Conservation (phyloP, 1,139 yeast genomes). For the Taiozyma sp. region DNA sequence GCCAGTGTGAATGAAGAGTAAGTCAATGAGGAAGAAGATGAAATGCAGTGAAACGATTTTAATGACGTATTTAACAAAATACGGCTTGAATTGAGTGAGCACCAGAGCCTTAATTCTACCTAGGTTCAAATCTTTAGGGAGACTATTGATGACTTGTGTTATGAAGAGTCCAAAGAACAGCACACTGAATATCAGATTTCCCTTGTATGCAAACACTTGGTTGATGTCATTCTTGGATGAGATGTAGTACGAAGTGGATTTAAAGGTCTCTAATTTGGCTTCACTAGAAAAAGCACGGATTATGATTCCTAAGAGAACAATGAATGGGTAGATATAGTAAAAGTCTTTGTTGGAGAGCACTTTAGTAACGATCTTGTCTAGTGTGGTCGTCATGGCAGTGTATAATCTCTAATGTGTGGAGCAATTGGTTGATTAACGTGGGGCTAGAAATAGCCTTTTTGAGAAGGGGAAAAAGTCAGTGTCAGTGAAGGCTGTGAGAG, state of each 20-base stretch:
- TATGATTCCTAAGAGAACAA: slow-evolving; percentile 9
- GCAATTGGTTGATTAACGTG: background rate
- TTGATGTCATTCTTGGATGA: slow-evolving; percentile 28
- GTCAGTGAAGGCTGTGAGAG: background rate
- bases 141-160: background rate
- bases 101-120: background rate
- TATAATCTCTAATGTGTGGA: background rate
- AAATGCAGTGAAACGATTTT: slow-evolving; percentile 18
- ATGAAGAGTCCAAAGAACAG: slow-evolving; percentile 18
- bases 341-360: slow-evolving; percentile 4
- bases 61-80: slow-evolving; percentile 21
- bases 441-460: background rate
- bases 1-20: slow-evolving; percentile 30
- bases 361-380: slow-evolving; percentile 1
- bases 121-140: background rate
- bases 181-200: slow-evolving; percentile 28
- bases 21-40: slow-evolving; percentile 28
- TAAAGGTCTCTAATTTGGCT: background rate
- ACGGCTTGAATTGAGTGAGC: slow-evolving; percentile 13
- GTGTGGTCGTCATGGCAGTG: background rate
- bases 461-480: background rate
- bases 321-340: slow-evolving; percentile 11
- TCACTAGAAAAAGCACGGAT: background rate
- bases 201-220: slow-evolving; percentile 31
- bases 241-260: slow-evolving; percentile 4